Evolutionary conservation across 352 stramenopile species (phyloP).

Genomic region (Phytophthora foliorum): DNA sequence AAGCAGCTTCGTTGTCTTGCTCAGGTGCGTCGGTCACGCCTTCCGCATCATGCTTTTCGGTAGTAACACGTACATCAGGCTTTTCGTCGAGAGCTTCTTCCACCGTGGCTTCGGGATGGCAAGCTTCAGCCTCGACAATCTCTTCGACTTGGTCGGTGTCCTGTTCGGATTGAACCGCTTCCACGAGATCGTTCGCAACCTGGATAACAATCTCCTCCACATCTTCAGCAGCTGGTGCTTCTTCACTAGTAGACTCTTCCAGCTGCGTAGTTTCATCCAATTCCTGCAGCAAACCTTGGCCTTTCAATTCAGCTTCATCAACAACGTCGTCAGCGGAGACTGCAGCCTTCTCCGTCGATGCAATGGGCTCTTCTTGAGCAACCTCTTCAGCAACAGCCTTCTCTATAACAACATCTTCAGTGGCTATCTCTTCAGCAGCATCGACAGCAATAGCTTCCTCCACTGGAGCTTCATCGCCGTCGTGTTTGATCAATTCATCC

Average conservation of each 20-base stretch:
- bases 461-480: background rate
- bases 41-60: background rate
- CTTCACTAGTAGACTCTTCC: background rate
- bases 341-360: background rate
- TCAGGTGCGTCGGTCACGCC: background rate
- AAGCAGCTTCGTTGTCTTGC: background rate
- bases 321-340: constrained; percentile 11
- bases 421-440: background rate
- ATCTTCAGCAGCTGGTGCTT: background rate
- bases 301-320: background rate
- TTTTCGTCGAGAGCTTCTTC: constrained; percentile 7
- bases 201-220: constrained; percentile 14
- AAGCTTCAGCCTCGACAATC: background rate
- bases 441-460: background rate
- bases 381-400: constrained; percentile 10
- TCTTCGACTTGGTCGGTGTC: background rate
- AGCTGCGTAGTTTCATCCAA: background rate
- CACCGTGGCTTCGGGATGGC: background rate
- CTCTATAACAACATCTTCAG: constrained; percentile 1
- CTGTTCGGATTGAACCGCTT: constrained; percentile 14
- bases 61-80: background rate
- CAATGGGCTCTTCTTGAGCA: background rate
- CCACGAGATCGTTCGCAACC: constrained; percentile 18
- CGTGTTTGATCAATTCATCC: background rate
- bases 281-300: background rate